Percentiles rank a stretch among this genome's conserved stretches.
phyloP scores from a whole-genome alignment of 768 basidiomycete genomes.

The Russula sp. region DNA sequence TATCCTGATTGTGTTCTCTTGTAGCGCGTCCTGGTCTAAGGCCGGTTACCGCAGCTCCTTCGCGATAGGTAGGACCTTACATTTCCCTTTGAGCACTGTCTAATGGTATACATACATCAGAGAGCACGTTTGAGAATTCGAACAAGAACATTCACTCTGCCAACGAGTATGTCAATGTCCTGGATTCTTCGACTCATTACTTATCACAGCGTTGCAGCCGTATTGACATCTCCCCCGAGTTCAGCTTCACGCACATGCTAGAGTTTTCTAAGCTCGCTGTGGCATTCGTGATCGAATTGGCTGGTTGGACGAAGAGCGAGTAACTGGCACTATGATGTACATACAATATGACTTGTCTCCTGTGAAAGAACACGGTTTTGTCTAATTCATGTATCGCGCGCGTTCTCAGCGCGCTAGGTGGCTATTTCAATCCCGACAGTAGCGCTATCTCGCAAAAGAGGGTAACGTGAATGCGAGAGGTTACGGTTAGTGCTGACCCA shows the following conservation, averaged over 20 bases:
- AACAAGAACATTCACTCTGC: constrained; percentile 80
- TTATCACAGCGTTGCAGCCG: constrained; percentile 43
- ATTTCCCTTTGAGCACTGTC: not conserved
- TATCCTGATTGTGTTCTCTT: constrained; percentile 27
- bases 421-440: too few species aligned
- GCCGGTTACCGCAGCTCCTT: constrained; percentile 83
- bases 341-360: not conserved
- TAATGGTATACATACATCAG: constrained; percentile 28
- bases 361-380: not conserved
- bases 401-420: too few species aligned
- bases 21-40: constrained; percentile 76
- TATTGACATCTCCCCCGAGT: constrained; percentile 80
- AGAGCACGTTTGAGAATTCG: constrained; percentile 68
- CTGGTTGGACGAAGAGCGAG: constrained; percentile 35
- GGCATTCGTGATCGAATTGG: constrained; percentile 48
- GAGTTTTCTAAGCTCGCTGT: constrained; percentile 53
- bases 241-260: constrained; percentile 86
- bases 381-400: too few species aligned
- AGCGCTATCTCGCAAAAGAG: too few species aligned
- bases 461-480: too few species aligned
- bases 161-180: constrained; percentile 58
- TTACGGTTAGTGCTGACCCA: too few species aligned
- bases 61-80: constrained; percentile 56
- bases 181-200: constrained; percentile 8
- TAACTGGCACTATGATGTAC: constrained; percentile 9